phyloP scores from a whole-genome alignment of 1,284 basidiomycete species.

The Psilocybe mexicana region DNA sequence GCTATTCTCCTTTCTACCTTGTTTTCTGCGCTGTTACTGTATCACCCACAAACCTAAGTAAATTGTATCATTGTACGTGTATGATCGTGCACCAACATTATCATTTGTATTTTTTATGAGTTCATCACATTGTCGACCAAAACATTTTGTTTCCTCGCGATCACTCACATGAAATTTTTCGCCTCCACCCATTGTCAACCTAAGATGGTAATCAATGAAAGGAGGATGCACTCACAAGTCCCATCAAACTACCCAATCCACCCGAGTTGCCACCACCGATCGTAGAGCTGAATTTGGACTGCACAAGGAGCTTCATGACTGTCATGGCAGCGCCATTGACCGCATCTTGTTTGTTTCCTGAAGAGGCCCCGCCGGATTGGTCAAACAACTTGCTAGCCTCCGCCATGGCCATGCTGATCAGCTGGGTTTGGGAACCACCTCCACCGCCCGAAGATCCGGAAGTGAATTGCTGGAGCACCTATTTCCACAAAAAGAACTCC shows the following conservation, averaged over 20 bases:
- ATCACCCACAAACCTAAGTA: too few species aligned
- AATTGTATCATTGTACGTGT: too few species aligned
- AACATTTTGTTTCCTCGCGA: too few species aligned
- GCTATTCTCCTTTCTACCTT: too few species aligned
- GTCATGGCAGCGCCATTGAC: slow-evolving; percentile 83
- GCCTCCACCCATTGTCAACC: too few species aligned
- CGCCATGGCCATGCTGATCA: slow-evolving; percentile 83
- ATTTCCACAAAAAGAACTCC: not conserved
- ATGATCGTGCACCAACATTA: too few species aligned
- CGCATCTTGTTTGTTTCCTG: slow-evolving; percentile 78
- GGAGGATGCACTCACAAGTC: too few species aligned
- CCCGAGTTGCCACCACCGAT: slow-evolving; percentile 67
- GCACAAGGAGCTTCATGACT: slow-evolving; percentile 77
- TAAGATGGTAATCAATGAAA: too few species aligned
- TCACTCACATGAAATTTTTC: slow-evolving; percentile 11
- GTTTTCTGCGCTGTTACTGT: too few species aligned
- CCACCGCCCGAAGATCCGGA: slow-evolving; percentile 39
- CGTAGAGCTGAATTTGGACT: slow-evolving; percentile 58
- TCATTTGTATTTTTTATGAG: too few species aligned
- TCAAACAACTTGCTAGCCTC: slow-evolving; percentile 79
- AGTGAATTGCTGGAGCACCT: slow-evolving; percentile 68
- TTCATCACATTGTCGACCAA: too few species aligned
- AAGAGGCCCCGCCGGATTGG: slow-evolving; percentile 59
- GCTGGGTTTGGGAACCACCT: slow-evolving; percentile 53
- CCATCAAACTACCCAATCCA: slow-evolving; percentile 56